Conservation (phyloP, 495 filamentous ascomycete species). For the Extremus antarcticus region DNA sequence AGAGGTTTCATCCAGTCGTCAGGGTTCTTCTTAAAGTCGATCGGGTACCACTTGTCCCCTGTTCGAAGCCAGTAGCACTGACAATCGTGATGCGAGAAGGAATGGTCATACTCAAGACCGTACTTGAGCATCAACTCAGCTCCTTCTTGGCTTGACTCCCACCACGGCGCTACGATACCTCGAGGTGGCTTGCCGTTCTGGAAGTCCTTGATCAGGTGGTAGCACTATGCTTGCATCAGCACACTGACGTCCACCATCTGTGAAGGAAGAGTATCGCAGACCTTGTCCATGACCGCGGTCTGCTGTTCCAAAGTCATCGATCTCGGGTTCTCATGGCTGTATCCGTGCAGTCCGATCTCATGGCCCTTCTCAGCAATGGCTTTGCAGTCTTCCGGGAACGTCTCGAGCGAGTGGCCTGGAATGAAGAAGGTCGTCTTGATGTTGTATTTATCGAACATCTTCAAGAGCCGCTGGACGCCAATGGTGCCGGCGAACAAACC, state of each 20-base stretch:
- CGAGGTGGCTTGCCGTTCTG: constrained; percentile 59
- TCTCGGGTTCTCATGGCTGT: constrained; percentile 65
- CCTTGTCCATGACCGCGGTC: constrained; percentile 59
- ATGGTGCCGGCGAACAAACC: constrained; percentile 65
- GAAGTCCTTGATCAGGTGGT: constrained; percentile 59
- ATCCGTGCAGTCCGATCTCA: constrained; percentile 55
- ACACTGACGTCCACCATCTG: background rate
- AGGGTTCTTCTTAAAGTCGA: constrained; percentile 42
- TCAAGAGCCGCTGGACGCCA: constrained; percentile 59
- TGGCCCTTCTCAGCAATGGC: constrained; percentile 65
- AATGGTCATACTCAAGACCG: constrained; percentile 35
- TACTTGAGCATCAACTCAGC: constrained; percentile 37
- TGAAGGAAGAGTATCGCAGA: background rate
- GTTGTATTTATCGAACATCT: constrained; percentile 65
- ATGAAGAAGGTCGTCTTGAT: constrained; percentile 83
- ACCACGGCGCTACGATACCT: constrained; percentile 48
- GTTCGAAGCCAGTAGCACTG: constrained; percentile 45
- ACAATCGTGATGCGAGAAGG: constrained; percentile 45
- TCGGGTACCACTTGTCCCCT: constrained; percentile 38
- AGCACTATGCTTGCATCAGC: constrained; percentile 35
- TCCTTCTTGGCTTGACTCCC: constrained; percentile 42
- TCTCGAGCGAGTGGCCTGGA: constrained; percentile 68
- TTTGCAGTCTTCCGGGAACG: constrained; percentile 64
- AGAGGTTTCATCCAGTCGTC: constrained; percentile 48
- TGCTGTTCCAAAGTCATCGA: constrained; percentile 67